phyloP scores from a whole-genome alignment of 2,329 filamentous ascomycete species.

The Talaromyces verruculosus region DNA sequence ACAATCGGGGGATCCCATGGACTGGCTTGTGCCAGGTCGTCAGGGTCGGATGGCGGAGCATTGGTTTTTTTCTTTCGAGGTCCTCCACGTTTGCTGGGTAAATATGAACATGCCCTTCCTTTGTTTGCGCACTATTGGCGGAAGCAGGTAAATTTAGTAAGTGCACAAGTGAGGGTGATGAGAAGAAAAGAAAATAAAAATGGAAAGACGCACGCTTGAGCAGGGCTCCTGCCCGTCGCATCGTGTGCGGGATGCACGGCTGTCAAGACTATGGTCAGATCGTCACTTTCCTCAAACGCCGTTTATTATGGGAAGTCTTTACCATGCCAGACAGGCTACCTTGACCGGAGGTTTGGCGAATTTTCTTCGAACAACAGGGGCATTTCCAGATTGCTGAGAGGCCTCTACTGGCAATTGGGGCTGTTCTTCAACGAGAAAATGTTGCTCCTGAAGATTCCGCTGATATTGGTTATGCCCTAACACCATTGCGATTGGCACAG shows the following conservation, averaged over 20 bases:
- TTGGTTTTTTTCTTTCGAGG: slow-evolving; percentile 44
- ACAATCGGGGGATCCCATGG: slow-evolving; percentile 27
- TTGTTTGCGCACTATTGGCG: slow-evolving; percentile 40
- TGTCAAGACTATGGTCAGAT: slow-evolving; percentile 25
- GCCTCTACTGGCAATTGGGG: slow-evolving; percentile 10
- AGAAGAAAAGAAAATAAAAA: neutral
- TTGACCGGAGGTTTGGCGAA: slow-evolving; percentile 48
- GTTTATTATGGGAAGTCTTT: slow-evolving; percentile 24
- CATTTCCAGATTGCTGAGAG: slow-evolving; percentile 28
- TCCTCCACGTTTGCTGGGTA: slow-evolving; percentile 47
- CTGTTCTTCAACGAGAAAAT: slow-evolving; percentile 14
- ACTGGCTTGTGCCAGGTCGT: slow-evolving; percentile 25
- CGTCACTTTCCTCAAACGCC: slow-evolving; percentile 9
- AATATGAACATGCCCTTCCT: slow-evolving; percentile 43
- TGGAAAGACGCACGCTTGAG: slow-evolving; percentile 39
- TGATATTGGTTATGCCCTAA: slow-evolving; percentile 25
- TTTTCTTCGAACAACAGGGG: slow-evolving; percentile 40
- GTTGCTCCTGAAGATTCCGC: slow-evolving; percentile 15
- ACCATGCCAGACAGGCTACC: slow-evolving; percentile 47
- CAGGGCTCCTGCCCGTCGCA: slow-evolving; percentile 48
- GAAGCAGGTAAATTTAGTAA: slow-evolving; percentile 18
- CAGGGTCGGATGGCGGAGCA: slow-evolving; percentile 27
- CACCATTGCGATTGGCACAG: slow-evolving; percentile 27
- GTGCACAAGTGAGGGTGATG: neutral
- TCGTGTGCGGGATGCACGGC: slow-evolving; percentile 45